These are phyloP conservation scores for Metarhizium humberi DNA, from an alignment of 2,329 filamentous ascomycete genomes.

Conservation along the genomic window DNA sequence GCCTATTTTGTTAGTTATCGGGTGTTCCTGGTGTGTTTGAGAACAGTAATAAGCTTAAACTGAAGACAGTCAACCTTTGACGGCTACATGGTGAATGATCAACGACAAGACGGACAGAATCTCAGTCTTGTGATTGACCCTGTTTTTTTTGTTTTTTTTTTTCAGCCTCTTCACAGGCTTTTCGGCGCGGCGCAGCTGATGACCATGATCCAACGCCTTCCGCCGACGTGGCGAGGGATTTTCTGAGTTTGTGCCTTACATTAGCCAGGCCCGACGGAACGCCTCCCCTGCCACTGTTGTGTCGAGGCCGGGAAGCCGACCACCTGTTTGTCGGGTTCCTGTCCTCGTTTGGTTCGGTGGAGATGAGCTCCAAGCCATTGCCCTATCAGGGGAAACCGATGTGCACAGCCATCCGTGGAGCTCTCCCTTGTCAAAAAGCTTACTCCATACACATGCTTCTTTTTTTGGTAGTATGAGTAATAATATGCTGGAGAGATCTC, in stretches of 20 bases:
- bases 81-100: too few relatives aligned
- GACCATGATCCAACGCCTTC: background rate
- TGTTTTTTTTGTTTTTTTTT: too few relatives aligned
- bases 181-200: background rate
- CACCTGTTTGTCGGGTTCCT: background rate
- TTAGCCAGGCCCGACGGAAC: background rate
- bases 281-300: background rate
- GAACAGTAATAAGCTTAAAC: too few relatives aligned
- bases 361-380: background rate
- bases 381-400: background rate
- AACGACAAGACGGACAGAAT: too few relatives aligned
- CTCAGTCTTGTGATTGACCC: too few relatives aligned
- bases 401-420: background rate
- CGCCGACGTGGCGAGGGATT: background rate
- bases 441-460: background rate
- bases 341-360: background rate
- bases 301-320: background rate
- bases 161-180: background rate
- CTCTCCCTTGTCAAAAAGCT: background rate
- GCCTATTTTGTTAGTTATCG: background rate
- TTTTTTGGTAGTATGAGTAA: background rate
- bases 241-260: background rate
- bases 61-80: too few relatives aligned
- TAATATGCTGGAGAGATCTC: background rate
- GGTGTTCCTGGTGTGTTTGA: background rate